Conservation (phyloP, 2,329 filamentous ascomycete genomes). For the Orbilia ellipsospora region DNA sequence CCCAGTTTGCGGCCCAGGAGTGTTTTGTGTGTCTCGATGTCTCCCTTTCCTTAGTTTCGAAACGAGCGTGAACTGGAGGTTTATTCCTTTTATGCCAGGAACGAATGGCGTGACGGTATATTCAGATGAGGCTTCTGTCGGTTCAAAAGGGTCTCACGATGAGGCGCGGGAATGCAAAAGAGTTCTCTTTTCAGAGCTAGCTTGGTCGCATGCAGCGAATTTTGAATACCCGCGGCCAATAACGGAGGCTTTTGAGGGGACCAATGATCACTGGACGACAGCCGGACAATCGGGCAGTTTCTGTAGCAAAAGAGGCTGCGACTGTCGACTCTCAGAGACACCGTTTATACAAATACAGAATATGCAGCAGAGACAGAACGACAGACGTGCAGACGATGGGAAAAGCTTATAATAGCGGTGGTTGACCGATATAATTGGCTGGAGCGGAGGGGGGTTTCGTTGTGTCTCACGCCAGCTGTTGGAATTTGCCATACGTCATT, state of each 20-base stretch:
- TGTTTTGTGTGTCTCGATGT: too few relatives aligned
- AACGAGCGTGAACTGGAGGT: conserved; percentile 36
- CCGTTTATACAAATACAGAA: neutral
- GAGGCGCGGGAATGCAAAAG: conserved; percentile 11
- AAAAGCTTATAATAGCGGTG: neutral
- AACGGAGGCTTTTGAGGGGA: conserved; percentile 22
- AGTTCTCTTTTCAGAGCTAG: neutral
- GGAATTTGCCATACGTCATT: conserved; percentile 42
- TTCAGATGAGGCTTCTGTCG: conserved; percentile 16
- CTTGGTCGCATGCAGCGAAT: neutral
- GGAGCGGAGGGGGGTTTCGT: conserved; percentile 28
- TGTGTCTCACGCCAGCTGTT: conserved; percentile 40
- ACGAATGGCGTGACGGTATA: neutral
- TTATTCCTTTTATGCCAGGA: conserved; percentile 34
- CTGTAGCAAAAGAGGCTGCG: conserved; percentile 8
- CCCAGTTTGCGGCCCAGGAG: too few relatives aligned
- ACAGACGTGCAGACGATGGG: neutral
- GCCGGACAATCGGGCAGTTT: conserved; percentile 37
- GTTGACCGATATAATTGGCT: neutral
- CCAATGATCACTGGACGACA: neutral
- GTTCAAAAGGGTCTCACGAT: conserved; percentile 23
- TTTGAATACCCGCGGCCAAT: conserved; percentile 17
- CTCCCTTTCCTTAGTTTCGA: conserved; percentile 29
- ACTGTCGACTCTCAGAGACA: neutral
- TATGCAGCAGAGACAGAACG: conserved; percentile 13